phyloP scores from a whole-genome alignment of 75 land plant species.

The Ceratopteris richardii region DNA sequence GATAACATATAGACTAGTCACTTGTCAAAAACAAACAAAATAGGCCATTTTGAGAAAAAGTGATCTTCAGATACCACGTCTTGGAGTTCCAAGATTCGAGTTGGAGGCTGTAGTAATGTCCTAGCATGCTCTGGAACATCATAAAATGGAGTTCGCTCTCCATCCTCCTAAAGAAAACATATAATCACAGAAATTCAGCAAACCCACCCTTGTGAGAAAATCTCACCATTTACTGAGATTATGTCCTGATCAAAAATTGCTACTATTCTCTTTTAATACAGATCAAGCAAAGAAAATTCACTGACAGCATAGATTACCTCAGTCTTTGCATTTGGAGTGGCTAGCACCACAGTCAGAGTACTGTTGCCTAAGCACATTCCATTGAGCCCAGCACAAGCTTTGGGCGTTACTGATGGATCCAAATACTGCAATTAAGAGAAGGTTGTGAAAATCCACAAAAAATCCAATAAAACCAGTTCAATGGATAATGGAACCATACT shows the following conservation, averaged over 20 bases:
- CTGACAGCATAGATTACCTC: constrained; percentile 7
- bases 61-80: constrained; percentile 74
- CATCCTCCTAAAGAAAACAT: neutral
- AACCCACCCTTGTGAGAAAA: no score
- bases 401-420: constrained; percentile 60
- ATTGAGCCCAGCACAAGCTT: constrained; percentile 91
- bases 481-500: no score
- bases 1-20: no score
- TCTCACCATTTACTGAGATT: no score
- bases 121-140: constrained; percentile 67
- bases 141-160: constrained; percentile 38
- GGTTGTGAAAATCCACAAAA: no score
- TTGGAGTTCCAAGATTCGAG: constrained; percentile 52
- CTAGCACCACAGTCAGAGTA: constrained; percentile 62
- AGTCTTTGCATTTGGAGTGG: constrained; percentile 38
- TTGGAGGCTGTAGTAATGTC: constrained; percentile 59
- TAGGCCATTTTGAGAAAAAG: no score
- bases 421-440: constrained; percentile 41
- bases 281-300: no score
- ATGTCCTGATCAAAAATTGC: no score
- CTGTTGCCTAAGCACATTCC: constrained; percentile 78
- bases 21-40: no score
- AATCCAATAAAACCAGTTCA: no score
- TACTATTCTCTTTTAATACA: no score
- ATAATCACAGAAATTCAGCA: neutral